phyloP scores from a whole-genome alignment of 2,329 filamentous ascomycete species.

The Malbranchea zuffiana region DNA sequence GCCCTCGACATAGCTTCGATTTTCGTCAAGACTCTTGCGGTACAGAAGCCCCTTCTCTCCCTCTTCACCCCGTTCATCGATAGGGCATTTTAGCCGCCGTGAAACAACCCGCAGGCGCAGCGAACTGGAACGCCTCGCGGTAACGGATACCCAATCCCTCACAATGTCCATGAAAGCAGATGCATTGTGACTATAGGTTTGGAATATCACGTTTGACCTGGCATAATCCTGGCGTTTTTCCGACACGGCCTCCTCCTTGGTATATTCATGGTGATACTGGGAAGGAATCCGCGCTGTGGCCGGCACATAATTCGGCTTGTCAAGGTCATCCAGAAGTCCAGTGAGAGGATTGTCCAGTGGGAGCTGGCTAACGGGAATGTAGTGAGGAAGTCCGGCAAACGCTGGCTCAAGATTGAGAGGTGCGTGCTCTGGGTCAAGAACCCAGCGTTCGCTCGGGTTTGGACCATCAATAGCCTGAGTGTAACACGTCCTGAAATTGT shows the following conservation, averaged over 20 bases:
- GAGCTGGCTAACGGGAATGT: conserved; percentile 14
- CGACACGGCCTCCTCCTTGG: conserved; percentile 15
- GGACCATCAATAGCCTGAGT: conserved; percentile 31
- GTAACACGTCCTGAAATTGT: conserved; percentile 56
- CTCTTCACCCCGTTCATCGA: conserved; percentile 25
- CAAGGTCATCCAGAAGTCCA: conserved; percentile 20
- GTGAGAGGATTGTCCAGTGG: conserved; percentile 22
- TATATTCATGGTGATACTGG: conserved; percentile 33
- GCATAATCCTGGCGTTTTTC: conserved; percentile 30
- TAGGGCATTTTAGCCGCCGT: conserved; percentile 32
- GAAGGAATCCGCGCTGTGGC: conserved; percentile 28
- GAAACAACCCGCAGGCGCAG: conserved; percentile 34
- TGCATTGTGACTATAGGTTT: conserved; percentile 32
- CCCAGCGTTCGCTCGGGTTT: conserved; percentile 11
- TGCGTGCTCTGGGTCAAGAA: conserved; percentile 3
- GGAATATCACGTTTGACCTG: conserved; percentile 35
- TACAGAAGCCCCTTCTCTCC: conserved; percentile 21
- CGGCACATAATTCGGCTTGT: conserved; percentile 26
- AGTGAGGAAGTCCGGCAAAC: conserved; percentile 12
- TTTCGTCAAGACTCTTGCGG: conserved; percentile 19
- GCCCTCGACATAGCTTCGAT: conserved; percentile 21
- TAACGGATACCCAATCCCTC: conserved; percentile 27
- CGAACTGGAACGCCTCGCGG: conserved; percentile 26
- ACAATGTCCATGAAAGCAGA: conserved; percentile 37
- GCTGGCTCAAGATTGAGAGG: conserved; percentile 1